These are phyloP conservation scores for Dioscorea zingiberensis DNA, from an alignment of 106 monocot species.

Conservation along the genomic window DNA sequence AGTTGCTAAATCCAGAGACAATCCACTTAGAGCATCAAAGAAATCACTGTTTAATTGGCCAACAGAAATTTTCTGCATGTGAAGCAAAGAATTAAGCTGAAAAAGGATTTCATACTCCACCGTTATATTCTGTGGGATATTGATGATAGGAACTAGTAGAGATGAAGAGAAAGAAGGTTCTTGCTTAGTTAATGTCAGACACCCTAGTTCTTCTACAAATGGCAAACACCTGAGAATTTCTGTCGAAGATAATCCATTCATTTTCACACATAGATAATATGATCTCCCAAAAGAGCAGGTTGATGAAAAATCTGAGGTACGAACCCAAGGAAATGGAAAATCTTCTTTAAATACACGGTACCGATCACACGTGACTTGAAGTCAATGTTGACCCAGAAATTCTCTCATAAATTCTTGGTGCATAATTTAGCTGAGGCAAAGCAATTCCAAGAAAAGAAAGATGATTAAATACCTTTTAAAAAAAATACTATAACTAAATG, in stretches of 20 bases:
- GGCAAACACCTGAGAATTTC: slow-evolving; percentile 49
- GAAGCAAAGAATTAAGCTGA: slow-evolving; percentile 88
- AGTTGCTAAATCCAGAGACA: slow-evolving; percentile 32
- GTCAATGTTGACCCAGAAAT: slow-evolving; percentile 27
- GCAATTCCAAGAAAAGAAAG: slow-evolving; percentile 6
- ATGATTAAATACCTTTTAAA: too few relatives aligned
- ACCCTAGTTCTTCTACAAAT: slow-evolving; percentile 38
- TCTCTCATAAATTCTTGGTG: slow-evolving; percentile 62
- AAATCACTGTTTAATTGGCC: slow-evolving; percentile 44
- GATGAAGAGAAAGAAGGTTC: slow-evolving; percentile 16
- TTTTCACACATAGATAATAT: slow-evolving; percentile 47
- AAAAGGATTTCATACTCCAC: slow-evolving; percentile 74
- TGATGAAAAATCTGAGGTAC: slow-evolving; percentile 68
- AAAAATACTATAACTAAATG: too few relatives aligned
- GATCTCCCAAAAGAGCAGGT: slow-evolving; percentile 59
- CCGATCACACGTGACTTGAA: slow-evolving; percentile 35
- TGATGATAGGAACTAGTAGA: slow-evolving; percentile 57
- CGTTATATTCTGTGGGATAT: slow-evolving; percentile 15
- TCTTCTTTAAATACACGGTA: slow-evolving; percentile 66
- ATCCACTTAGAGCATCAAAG: slow-evolving; percentile 40
- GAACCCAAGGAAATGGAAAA: slow-evolving; percentile 56
- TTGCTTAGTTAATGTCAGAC: slow-evolving; percentile 27
- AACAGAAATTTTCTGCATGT: slow-evolving; percentile 64
- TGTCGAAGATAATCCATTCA: slow-evolving; percentile 24
- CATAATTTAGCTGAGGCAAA: slow-evolving; percentile 66